Conservation (phyloP, 768 basidiomycete genomes). For the Chalciporus chontae region DNA sequence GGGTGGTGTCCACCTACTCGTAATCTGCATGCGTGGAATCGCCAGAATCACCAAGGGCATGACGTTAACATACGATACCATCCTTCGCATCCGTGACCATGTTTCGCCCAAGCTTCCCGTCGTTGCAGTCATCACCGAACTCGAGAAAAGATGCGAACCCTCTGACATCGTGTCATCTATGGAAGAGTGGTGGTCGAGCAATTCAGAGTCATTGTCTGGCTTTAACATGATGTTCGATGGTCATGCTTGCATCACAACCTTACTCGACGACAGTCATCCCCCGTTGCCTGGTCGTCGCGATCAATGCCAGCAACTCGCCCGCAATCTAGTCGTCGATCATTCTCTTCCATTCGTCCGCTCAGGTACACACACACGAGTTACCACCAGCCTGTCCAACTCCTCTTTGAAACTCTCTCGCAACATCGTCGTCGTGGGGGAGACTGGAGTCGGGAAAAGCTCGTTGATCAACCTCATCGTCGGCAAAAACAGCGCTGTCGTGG, state of each 20-base stretch:
- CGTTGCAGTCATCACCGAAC: slow-evolving; percentile 24
- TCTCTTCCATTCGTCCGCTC: slow-evolving; percentile 14
- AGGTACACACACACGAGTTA: background rate
- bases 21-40: slow-evolving; percentile 24
- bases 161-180: slow-evolving; percentile 15
- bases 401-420: slow-evolving; percentile 22
- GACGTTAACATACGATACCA: slow-evolving; percentile 16
- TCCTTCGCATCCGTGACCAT: slow-evolving; percentile 20
- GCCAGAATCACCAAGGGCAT: slow-evolving; percentile 19
- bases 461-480: slow-evolving; percentile 17
- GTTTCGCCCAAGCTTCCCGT: slow-evolving; percentile 18
- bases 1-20: slow-evolving; percentile 24
- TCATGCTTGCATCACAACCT: slow-evolving; percentile 25
- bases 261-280: slow-evolving; percentile 19
- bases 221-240: slow-evolving; percentile 15
- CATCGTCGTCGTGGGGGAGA: slow-evolving; percentile 40
- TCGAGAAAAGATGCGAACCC: slow-evolving; percentile 19
- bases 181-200: slow-evolving; percentile 22
- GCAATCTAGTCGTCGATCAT: slow-evolving; percentile 19
- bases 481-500: slow-evolving; percentile 11
- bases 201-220: background rate
- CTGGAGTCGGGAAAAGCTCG: slow-evolving; percentile 27
- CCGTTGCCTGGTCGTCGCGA: slow-evolving; percentile 13
- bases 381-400: slow-evolving; percentile 6
- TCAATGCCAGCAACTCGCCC: slow-evolving; percentile 17